These are phyloP conservation scores for Vigna nakashimae DNA, from an alignment of 306 rosid genomes.

Conservation along the genomic window DNA sequence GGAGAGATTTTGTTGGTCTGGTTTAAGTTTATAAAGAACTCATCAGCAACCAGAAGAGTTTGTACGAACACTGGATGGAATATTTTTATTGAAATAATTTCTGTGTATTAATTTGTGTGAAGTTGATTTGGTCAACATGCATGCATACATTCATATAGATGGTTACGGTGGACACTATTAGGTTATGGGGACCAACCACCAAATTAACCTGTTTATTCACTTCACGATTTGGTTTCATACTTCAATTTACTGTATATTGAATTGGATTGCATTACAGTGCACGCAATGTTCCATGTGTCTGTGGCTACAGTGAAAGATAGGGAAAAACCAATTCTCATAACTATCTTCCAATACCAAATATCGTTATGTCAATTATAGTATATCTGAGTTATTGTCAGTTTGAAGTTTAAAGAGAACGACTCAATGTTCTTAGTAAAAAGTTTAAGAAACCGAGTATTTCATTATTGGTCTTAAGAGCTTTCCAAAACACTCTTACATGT, in stretches of 20 bases:
- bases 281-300: not conserved
- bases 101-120: no score
- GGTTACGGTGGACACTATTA: slow-evolving; percentile 16
- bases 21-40: slow-evolving; percentile 33
- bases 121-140: not conserved
- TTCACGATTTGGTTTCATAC: not conserved
- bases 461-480: no score
- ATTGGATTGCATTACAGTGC: no score
- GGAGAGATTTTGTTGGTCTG: not conserved
- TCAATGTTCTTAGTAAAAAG: no score
- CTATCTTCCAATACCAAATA: no score
- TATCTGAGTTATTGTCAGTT: no score
- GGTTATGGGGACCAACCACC: not conserved
- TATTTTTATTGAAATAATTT: not conserved
- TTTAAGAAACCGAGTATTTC: no score
- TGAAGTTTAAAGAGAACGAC: no score
- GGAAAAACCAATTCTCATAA: no score
- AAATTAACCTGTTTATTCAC: not conserved
- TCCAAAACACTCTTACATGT: no score
- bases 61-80: slow-evolving; percentile 12
- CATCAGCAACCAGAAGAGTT: slow-evolving; percentile 39
- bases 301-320: not conserved
- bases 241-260: no score
- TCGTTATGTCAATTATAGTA: no score
- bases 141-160: not conserved